Base-by-base conservation (phyloP, 2,329 filamentous ascomycete genomes). In the Paracamarosporium sp. region DNA sequence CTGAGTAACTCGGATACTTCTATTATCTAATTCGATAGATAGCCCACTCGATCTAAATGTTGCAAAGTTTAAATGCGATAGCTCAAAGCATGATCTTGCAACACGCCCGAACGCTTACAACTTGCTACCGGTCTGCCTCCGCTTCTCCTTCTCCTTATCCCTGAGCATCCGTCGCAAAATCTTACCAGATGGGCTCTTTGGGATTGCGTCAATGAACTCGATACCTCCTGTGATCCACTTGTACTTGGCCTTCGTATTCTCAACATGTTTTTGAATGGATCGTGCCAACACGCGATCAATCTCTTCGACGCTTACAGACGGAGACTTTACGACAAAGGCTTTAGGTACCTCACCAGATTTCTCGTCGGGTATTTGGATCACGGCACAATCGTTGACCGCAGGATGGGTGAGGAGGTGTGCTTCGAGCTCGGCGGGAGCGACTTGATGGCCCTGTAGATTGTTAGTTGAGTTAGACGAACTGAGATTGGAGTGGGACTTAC, bases 351-450 rank as follows among this genome's bases (percentile, higher is more conserved):
- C 86, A 27, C 86, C 86, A 0, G 86, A 83, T 5, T 79, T 73
- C 6, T 86, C 85, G 57, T 88, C 86, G 0, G 88, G 89, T 1
- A 93, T 81, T 13, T 88, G 88, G 62, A 95, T 92, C 7, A 96
- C 91, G 13, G 91, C 88, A 64, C 87, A 90, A 76, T 96, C 91
- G 41, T 86, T 86, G n/a, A 95, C 91, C 11, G 83, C 82, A 0
- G 88, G 86, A 72, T 94, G 91, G 0, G 87, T 85, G 13, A 96
- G 85, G 5, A 96, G 82, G 67, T 92, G 90, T 1, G 90, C 89
- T 77, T 96, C 91, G 1, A 96, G 85, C 72, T 95, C 91, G 1
- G 91, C 91, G 0, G 91, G 91, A 0, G 91, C 90, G 22, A 95
- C 91, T 86, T 95, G 91, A 58, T 89, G 81, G 56, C 91, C 92